phyloP scores from a whole-genome alignment of 805 yeast genomes.

The Metschnikowia arizonensis region DNA sequence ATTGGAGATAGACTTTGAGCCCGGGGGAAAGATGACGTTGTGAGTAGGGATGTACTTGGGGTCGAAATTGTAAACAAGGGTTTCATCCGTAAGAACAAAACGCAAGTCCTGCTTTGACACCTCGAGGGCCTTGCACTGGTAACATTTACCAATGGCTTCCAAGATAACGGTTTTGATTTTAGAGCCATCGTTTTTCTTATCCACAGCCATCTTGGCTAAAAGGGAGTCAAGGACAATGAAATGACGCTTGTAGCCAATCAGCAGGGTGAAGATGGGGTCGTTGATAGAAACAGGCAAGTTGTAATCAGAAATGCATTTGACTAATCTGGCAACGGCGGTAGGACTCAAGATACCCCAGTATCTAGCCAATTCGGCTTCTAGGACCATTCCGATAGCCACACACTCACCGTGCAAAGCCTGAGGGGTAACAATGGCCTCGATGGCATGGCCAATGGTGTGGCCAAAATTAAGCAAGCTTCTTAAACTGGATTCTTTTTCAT shows the following conservation, averaged over 20 bases:
- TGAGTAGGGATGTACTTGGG: slow-evolving; percentile 29
- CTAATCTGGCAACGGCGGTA: slow-evolving; percentile 86
- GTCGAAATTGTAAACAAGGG: slow-evolving; percentile 58
- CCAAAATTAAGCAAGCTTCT: slow-evolving; percentile 93
- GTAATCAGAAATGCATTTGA: slow-evolving; percentile 79
- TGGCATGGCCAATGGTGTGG: slow-evolving; percentile 96
- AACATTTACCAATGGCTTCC: slow-evolving; percentile 82
- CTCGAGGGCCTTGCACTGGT: slow-evolving; percentile 81
- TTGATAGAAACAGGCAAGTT: slow-evolving; percentile 77
- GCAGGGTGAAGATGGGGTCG: slow-evolving; percentile 62
- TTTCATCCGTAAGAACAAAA: slow-evolving; percentile 79
- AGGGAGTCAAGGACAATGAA: slow-evolving; percentile 73
- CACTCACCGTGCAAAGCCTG: slow-evolving; percentile 97
- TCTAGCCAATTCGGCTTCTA: slow-evolving; percentile 94
- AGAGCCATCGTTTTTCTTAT: slow-evolving; percentile 93
- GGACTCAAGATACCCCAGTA: slow-evolving; percentile 85
- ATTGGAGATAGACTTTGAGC: slow-evolving; percentile 94
- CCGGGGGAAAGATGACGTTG: slow-evolving; percentile 75
- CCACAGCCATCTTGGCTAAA: slow-evolving; percentile 85
- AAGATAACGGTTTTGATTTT: slow-evolving; percentile 83
- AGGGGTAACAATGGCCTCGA: slow-evolving; percentile 95
- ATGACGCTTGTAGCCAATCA: slow-evolving; percentile 57
- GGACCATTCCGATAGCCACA: slow-evolving; percentile 94
- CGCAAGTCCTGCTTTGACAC: slow-evolving; percentile 78
- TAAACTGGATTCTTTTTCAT: slow-evolving; percentile 92